Base-by-base conservation (phyloP, 2,329 filamentous ascomycete genomes). In the Cryphonectria carpinicola region DNA sequence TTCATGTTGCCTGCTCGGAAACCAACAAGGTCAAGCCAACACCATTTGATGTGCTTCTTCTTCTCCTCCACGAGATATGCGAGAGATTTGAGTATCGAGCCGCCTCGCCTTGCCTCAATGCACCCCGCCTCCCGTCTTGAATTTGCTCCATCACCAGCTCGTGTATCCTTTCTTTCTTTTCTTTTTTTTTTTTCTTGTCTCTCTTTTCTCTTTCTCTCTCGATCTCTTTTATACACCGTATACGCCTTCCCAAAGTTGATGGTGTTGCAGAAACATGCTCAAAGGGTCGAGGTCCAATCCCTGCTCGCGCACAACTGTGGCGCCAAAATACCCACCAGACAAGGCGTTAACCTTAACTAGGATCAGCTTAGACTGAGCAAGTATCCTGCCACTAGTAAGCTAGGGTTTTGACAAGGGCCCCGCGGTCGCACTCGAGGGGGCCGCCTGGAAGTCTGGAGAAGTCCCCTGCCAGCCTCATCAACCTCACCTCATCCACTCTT, bases 361-460 rank as follows among this genome's bases (percentile, higher is more conserved):
- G 65, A 35, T 7, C 37, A 64, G 70, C 65, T 43, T 71, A 69
- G 63, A 37, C 2, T 71, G 70, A 71, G 70, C 70, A 71, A 71
- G 67, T 71, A 71, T 69, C 56, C 65, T 54, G 63, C 63, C 37
- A 58, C 67, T 66, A 69, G 32, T 32, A 32, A 46, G 14, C 66
- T n/a, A 58, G 28, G 56, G 28, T 46, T 46, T 14, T 1, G 19
- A 62, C 32, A 10, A n/a, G 32, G 60, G 41, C 37, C 4, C 58
- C 56, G 46, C 46, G 46, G 46, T 13, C 7, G 8, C 46, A 52
- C 46, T 52, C 41, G 52, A 54, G 46, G 52, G 52, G 52, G 52
- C 14, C 13, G 25, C n/a, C 6, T 56, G n/a, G 6, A 4, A 4
- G 10, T 54, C 52, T 56, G 52, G 11, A 56, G 25, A 56, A 56